Conservation (phyloP, 1,284 basidiomycete genomes). For the Trichosporon sp. region DNA sequence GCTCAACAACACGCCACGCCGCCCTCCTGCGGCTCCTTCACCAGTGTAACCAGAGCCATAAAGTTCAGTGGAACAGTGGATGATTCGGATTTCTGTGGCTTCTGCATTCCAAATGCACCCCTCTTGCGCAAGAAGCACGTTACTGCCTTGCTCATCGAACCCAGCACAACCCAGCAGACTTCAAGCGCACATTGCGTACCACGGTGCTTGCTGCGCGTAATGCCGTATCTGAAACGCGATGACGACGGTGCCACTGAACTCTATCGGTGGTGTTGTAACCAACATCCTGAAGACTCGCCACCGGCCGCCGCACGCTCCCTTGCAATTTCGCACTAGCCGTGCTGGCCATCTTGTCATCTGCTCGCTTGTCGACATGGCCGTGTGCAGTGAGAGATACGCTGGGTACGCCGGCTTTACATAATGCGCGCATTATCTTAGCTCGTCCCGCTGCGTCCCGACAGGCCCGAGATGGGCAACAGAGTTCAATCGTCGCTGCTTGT, state of each 20-base stretch:
- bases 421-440: background rate
- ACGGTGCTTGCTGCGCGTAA: background rate
- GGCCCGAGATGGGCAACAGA: constrained; percentile 4
- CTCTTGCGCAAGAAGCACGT: background rate
- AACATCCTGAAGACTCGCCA: background rate
- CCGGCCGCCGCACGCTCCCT: background rate
- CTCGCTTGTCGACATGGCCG: too few relatives aligned
- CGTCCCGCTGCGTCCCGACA: constrained; percentile 8
- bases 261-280: background rate
- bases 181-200: background rate
- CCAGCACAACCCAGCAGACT: background rate
- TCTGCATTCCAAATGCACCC: background rate
- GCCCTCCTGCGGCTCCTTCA: too few relatives aligned
- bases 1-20: too few relatives aligned
- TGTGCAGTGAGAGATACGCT: background rate
- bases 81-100: background rate
- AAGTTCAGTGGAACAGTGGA: background rate
- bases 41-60: background rate
- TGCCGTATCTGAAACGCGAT: background rate
- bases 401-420: background rate
- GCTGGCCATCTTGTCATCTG: background rate
- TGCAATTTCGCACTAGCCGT: background rate
- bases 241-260: background rate
- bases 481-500: background rate
- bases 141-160: background rate